phyloP scores from a whole-genome alignment of 2,329 filamentous ascomycete species.

The Incumbomyces delicatus region DNA sequence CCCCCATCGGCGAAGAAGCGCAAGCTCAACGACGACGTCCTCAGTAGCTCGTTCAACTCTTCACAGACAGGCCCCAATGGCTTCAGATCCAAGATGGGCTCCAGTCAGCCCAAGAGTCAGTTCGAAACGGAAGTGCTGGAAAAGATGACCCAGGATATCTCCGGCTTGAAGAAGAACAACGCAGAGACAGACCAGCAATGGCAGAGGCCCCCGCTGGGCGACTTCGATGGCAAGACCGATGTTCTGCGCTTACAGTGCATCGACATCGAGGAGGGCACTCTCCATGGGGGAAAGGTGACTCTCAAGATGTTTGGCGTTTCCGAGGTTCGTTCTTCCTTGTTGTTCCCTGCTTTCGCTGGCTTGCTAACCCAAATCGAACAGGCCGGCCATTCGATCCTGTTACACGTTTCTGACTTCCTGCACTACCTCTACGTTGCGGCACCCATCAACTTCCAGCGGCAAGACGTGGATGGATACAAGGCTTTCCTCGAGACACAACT shows the following conservation, averaged over 20 bases:
- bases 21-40: slow-evolving; percentile 54
- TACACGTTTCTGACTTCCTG: slow-evolving; percentile 91
- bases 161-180: slow-evolving; percentile 73
- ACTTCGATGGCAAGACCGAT: slow-evolving; percentile 55
- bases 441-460: slow-evolving; percentile 66
- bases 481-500: slow-evolving; percentile 70
- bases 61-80: slow-evolving; percentile 54
- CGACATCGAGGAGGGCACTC: slow-evolving; percentile 79
- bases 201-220: slow-evolving; percentile 55
- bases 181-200: slow-evolving; percentile 90
- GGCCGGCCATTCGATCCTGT: slow-evolving; percentile 77
- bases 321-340: slow-evolving; percentile 42
- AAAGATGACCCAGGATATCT: slow-evolving; percentile 91
- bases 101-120: slow-evolving; percentile 74
- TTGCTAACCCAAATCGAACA: slow-evolving; percentile 20
- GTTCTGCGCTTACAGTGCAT: slow-evolving; percentile 89
- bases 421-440: slow-evolving; percentile 94
- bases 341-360: no score
- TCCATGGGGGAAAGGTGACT: slow-evolving; percentile 65
- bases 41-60: slow-evolving; percentile 48
- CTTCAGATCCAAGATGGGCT: slow-evolving; percentile 45
- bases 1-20: slow-evolving; percentile 62
- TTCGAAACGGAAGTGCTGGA: slow-evolving; percentile 93
- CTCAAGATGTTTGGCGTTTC: slow-evolving; percentile 94
- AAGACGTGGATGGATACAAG: slow-evolving; percentile 70